A percentile compares a stretch with the other conserved stretches of the same genome.
Evolutionary conservation across 2,329 filamentous ascomycete genomes (phyloP).

Genomic region (Fusarium circinatum): DNA sequence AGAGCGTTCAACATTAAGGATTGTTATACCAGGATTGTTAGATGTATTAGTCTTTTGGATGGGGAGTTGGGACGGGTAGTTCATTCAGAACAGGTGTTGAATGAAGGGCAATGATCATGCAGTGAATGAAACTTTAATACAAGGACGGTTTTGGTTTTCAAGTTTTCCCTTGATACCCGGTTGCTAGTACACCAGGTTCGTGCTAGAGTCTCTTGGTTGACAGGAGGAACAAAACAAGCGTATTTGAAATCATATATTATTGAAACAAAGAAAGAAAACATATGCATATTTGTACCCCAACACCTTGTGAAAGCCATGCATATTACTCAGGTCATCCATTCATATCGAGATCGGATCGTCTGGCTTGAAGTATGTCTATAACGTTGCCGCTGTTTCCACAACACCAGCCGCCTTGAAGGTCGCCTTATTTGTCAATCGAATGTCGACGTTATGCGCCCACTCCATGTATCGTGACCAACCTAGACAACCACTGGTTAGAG

Average conservation of each 20-base stretch:
- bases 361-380: slow-evolving; percentile 49
- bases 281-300: slow-evolving; percentile 28
- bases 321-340: slow-evolving; percentile 1
- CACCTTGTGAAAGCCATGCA: slow-evolving; percentile 37
- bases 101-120: slow-evolving; percentile 31
- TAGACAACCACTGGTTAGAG: slow-evolving; percentile 51
- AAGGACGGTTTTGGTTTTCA: not conserved
- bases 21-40: slow-evolving; percentile 11
- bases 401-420: slow-evolving; percentile 72
- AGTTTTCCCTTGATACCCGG: not conserved
- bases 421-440: slow-evolving; percentile 71
- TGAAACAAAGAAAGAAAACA: slow-evolving; percentile 13
- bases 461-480: slow-evolving; percentile 95
- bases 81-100: slow-evolving; percentile 17
- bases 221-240: not conserved
- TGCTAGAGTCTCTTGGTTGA: not conserved
- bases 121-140: slow-evolving; percentile 23
- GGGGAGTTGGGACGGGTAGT: not conserved
- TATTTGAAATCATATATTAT: slow-evolving; percentile 26
- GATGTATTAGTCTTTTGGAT: slow-evolving; percentile 18
- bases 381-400: slow-evolving; percentile 67
- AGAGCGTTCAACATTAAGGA: slow-evolving; percentile 5
- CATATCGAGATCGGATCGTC: not conserved
- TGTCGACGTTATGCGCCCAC: slow-evolving; percentile 86
- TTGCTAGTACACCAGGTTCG: too few relatives aligned